phyloP scores from a whole-genome alignment of 1,284 basidiomycete species.

The Neotropicomus parvogracilis region DNA sequence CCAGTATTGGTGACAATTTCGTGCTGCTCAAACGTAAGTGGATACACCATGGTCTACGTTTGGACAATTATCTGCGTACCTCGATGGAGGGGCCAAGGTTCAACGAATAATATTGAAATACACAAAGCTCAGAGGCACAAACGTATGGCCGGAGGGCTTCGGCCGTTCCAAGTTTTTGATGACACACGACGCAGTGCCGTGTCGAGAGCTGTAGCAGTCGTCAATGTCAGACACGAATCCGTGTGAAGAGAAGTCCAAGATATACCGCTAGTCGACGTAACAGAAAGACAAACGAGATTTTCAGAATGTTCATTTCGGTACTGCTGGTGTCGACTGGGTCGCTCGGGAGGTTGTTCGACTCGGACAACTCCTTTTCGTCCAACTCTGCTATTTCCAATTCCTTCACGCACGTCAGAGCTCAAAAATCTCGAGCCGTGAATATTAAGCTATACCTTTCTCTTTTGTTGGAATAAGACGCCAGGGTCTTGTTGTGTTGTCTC shows the following conservation, averaged over 20 bases:
- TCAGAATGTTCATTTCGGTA: slow-evolving; percentile 48
- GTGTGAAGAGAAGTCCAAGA: neutral
- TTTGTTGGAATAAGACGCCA: slow-evolving; percentile 34
- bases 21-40: slow-evolving; percentile 39
- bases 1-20: slow-evolving; percentile 57
- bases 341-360: slow-evolving; percentile 44
- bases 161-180: slow-evolving; percentile 49
- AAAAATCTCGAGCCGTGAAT: neutral
- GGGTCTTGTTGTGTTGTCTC: slow-evolving; percentile 45
- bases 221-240: neutral
- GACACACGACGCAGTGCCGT: slow-evolving; percentile 61
- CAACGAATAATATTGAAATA: slow-evolving; percentile 60
- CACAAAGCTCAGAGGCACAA: slow-evolving; percentile 55
- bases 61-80: slow-evolving; percentile 34
- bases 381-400: slow-evolving; percentile 42
- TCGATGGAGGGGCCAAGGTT: slow-evolving; percentile 62
- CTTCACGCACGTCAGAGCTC: slow-evolving; percentile 13
- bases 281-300: slow-evolving; percentile 58
- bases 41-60: neutral
- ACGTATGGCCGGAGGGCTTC: slow-evolving; percentile 66
- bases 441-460: slow-evolving; percentile 28
- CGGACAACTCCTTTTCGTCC: slow-evolving; percentile 40
- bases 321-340: slow-evolving; percentile 44
- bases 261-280: slow-evolving; percentile 55
- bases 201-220: slow-evolving; percentile 47